phyloP scores from a whole-genome alignment of 2,329 filamentous ascomycete genomes.

The Nigrospora osmanthi region DNA sequence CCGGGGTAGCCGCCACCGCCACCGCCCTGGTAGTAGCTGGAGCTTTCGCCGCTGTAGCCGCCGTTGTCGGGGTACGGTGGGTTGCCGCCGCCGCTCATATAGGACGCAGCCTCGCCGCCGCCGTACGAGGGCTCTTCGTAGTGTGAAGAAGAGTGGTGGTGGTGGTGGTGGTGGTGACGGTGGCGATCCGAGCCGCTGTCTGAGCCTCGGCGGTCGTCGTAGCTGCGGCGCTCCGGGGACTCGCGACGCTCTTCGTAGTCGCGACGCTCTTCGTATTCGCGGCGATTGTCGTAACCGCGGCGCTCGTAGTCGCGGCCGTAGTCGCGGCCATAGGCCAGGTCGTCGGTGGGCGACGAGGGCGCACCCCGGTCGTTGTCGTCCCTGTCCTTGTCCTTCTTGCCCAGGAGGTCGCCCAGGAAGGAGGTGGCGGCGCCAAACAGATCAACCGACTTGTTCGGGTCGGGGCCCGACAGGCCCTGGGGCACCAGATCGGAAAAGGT shows the following conservation, averaged over 20 bases:
- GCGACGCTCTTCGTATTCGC: slow-evolving; percentile 48
- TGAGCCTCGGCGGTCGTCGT: slow-evolving; percentile 14
- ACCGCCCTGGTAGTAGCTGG: neutral
- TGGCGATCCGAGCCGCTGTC: slow-evolving; percentile 4
- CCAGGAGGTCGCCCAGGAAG: slow-evolving; percentile 56
- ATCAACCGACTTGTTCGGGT: slow-evolving; percentile 9
- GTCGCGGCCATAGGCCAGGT: slow-evolving; percentile 41
- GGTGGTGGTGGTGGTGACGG: neutral
- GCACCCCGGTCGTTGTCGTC: slow-evolving; percentile 50
- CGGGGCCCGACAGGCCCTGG: slow-evolving; percentile 32
- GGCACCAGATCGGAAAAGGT: slow-evolving; percentile 37
- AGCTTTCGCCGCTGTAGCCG: slow-evolving; percentile 14
- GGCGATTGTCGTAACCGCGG: slow-evolving; percentile 31
- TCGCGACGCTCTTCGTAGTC: slow-evolving; percentile 35
- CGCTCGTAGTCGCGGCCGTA: slow-evolving; percentile 26
- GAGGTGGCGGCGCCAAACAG: slow-evolving; percentile 10
- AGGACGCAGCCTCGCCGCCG: neutral
- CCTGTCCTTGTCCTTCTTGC: slow-evolving; percentile 38
- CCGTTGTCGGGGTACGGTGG: slow-evolving; percentile 5
- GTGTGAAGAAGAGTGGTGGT: neutral
- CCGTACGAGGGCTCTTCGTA: neutral
- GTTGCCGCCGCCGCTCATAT: no score
- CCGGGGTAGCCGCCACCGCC: slow-evolving; percentile 11
- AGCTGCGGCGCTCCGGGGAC: slow-evolving; percentile 41
- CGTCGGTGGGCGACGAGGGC: slow-evolving; percentile 50